phyloP scores from a whole-genome alignment of 2,329 filamentous ascomycete species.

The Ceratocystis variospora region DNA sequence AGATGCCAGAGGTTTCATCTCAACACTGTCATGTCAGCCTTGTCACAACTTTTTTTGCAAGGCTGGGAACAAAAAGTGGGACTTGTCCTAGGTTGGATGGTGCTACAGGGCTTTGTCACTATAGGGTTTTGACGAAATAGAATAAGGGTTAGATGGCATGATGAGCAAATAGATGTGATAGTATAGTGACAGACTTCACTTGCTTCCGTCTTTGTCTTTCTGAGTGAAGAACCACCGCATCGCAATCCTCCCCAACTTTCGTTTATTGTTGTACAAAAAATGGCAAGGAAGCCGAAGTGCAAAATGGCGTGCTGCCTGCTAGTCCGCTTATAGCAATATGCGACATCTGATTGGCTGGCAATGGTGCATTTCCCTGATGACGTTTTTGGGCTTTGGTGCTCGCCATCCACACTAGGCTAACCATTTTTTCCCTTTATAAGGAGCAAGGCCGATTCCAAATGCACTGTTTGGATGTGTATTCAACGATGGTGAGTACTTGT shows the following conservation, averaged over 20 bases:
- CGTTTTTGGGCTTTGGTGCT: conserved; percentile 11
- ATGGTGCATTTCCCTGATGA: background rate
- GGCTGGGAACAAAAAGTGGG: conserved; percentile 3
- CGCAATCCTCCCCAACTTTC: no score
- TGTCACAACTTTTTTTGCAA: conserved; percentile 7
- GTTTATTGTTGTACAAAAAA: no score
- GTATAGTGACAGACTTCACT: no score
- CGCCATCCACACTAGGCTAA: conserved; percentile 11
- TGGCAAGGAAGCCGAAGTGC: background rate
- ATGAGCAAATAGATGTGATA: no score
- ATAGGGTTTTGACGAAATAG: background rate
- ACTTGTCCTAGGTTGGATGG: background rate
- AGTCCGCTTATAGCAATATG: background rate
- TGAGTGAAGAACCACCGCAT: no score
- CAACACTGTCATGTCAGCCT: conserved; percentile 8
- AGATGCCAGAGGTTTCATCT: background rate
- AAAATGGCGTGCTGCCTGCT: conserved; percentile 10
- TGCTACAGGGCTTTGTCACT: background rate
- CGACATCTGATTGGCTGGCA: conserved; percentile 8
- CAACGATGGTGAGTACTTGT: background rate
- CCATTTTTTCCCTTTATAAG: background rate
- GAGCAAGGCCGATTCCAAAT: background rate
- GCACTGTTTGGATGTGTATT: background rate
- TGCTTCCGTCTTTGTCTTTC: no score
- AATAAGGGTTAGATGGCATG: no score